Evolutionary conservation across 177 flowering plant genomes (phyloP).

Genomic region (Vitis hybrid): DNA sequence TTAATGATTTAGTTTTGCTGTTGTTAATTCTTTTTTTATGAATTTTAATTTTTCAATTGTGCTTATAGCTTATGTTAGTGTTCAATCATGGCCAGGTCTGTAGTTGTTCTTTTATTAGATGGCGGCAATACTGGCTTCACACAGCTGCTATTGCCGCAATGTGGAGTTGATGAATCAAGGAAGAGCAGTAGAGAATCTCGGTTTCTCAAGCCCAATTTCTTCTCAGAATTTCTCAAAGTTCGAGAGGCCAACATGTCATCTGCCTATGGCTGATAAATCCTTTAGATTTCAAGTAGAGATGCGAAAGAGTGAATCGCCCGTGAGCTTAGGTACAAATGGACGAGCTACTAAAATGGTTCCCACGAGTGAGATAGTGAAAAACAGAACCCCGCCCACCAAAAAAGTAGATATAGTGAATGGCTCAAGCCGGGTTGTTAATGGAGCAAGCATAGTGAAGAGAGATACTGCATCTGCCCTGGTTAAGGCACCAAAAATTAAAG

Average conservation of each 20-base stretch:
- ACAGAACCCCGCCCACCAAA: conserved; percentile 9
- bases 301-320: conserved; percentile 43
- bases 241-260: conserved; percentile 14
- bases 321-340: conserved; percentile 47
- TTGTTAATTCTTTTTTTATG: no score
- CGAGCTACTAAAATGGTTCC: conserved; percentile 62
- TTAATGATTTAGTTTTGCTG: no score
- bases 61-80: no score
- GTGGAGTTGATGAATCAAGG: conserved; percentile 38
- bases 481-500: conserved; percentile 23
- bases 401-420: conserved; percentile 44
- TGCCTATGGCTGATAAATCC: conserved; percentile 12
- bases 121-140: conserved; percentile 79
- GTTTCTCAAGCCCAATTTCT: conserved; percentile 56
- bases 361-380: conserved; percentile 39
- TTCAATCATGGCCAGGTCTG: background rate
- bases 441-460: conserved; percentile 49
- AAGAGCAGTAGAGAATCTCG: conserved; percentile 29
- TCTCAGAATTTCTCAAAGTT: conserved; percentile 16
- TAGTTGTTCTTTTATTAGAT: conserved; percentile 36
- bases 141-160: conserved; percentile 52
- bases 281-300: conserved; percentile 35
- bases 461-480: conserved; percentile 31
- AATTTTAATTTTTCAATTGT: no score
- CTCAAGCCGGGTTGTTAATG: conserved; percentile 43